Conservation (phyloP, 805 yeast species). For the Candida peoriensis region DNA sequence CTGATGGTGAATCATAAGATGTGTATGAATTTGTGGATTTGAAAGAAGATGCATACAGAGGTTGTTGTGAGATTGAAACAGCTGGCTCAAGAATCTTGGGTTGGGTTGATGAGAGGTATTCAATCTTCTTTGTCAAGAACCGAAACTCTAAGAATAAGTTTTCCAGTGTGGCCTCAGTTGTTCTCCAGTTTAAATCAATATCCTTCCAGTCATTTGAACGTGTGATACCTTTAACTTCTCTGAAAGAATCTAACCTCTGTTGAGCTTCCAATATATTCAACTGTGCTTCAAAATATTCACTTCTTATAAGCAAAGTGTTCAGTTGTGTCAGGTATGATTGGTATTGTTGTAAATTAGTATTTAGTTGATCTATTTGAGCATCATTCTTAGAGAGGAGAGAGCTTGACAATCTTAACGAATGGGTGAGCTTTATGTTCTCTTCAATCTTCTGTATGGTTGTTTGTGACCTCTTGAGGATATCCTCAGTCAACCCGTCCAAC, state of each 20-base stretch:
- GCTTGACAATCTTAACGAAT: conserved; percentile 14
- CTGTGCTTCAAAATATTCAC: conserved; percentile 28
- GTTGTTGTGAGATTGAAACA: background rate
- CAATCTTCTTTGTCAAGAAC: conserved; percentile 25
- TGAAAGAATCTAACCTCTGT: conserved; percentile 9
- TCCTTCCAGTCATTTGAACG: conserved; percentile 23
- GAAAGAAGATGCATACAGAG: background rate
- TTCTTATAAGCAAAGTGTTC: conserved; percentile 24
- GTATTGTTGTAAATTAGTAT: conserved; percentile 22
- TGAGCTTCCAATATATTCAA: conserved; percentile 23
- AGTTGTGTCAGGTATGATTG: conserved; percentile 23
- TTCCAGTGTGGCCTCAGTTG: conserved; percentile 41
- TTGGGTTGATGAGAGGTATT: conserved; percentile 1
- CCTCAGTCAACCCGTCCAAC: conserved; percentile 19
- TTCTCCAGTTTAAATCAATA: conserved; percentile 37
- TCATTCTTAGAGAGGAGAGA: conserved; percentile 19
- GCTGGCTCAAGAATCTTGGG: no score
- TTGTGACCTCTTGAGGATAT: conserved; percentile 17
- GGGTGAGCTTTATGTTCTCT: conserved; percentile 19
- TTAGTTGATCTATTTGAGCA: conserved; percentile 15
- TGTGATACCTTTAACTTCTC: conserved; percentile 13
- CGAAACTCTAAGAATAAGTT: conserved; percentile 37
- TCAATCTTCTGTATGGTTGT: conserved; percentile 18
- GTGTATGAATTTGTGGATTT: no score
- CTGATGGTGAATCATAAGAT: no score